phyloP scores from a whole-genome alignment of 768 basidiomycete species.

The Daedalea quercina region DNA sequence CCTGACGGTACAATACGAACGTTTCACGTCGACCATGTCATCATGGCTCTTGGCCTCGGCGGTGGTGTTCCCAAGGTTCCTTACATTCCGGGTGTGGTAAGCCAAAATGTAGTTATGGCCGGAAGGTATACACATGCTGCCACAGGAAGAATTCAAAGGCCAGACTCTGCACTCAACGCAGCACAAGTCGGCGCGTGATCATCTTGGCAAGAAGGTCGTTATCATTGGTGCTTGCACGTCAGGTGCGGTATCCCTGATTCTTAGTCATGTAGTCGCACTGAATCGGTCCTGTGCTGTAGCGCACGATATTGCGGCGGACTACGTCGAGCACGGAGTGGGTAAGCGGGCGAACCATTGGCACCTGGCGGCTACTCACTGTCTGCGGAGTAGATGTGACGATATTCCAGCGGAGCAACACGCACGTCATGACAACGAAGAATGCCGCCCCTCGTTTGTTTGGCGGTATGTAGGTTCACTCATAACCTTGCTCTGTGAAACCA shows the following conservation, averaged over 20 bases:
- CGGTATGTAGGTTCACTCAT: slow-evolving; percentile 12
- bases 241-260: slow-evolving; percentile 23
- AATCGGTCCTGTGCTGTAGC: slow-evolving; percentile 14
- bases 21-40: slow-evolving; percentile 27
- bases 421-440: slow-evolving; percentile 35
- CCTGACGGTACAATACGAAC: slow-evolving; percentile 27
- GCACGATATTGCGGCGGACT: slow-evolving; percentile 46
- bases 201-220: slow-evolving; percentile 61
- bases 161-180: slow-evolving; percentile 50
- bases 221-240: slow-evolving; percentile 65
- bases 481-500: background rate
- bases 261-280: background rate
- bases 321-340: slow-evolving; percentile 38
- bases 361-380: background rate
- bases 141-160: slow-evolving; percentile 55
- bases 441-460: slow-evolving; percentile 26
- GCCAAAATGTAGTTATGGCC: background rate
- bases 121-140: background rate
- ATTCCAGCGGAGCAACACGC: slow-evolving; percentile 50
- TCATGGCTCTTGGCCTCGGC: slow-evolving; percentile 32
- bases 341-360: slow-evolving; percentile 3
- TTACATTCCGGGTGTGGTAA: slow-evolving; percentile 21
- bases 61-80: slow-evolving; percentile 33
- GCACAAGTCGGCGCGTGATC: slow-evolving; percentile 47
- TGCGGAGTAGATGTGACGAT: slow-evolving; percentile 47